These are phyloP conservation scores for Silene latifolia DNA, from an alignment of 148 eudicot genomes.

Conservation along the genomic window DNA sequence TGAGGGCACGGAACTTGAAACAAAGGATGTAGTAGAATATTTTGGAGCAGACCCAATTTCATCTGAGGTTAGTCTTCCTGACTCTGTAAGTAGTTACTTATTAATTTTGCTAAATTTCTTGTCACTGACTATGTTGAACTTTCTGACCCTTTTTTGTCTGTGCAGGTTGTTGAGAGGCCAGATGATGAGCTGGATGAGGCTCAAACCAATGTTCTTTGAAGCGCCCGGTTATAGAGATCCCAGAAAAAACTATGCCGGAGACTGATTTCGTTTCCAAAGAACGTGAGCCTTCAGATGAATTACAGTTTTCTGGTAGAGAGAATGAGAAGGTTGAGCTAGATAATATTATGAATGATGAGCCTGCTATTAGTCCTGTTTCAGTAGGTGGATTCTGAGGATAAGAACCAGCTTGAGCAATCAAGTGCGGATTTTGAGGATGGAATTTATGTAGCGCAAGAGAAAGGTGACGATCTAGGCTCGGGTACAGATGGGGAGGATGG, in stretches of 20 bases:
- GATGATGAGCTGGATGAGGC: constrained; percentile 11
- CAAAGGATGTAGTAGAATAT: constrained; percentile 11
- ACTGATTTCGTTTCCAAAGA: constrained; percentile 28
- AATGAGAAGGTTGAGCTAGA: constrained; percentile 25
- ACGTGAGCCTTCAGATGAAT: constrained; percentile 25
- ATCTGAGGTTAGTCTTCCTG: no score
- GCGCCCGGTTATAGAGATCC: constrained; percentile 16
- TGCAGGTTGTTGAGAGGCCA: constrained; percentile 34
- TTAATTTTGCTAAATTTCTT: no score
- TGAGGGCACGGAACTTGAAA: constrained; percentile 5
- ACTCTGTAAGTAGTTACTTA: no score
- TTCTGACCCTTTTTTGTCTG: not conserved
- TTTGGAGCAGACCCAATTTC: no score
- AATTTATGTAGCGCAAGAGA: constrained; percentile 33
- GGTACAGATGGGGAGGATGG: constrained; percentile 64
- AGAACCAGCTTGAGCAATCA: no score
- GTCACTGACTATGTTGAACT: no score
- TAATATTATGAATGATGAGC: constrained; percentile 8
- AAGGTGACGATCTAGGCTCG: constrained; percentile 38
- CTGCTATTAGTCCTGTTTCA: no score
- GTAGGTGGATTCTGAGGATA: no score
- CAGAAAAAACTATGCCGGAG: constrained; percentile 17
- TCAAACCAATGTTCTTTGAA: constrained; percentile 6
- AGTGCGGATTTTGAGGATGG: constrained; percentile 26
- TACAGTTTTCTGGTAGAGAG: constrained; percentile 21